phyloP scores from a whole-genome alignment of 1,284 basidiomycete species.

The Uromyces viciae-fabae region DNA sequence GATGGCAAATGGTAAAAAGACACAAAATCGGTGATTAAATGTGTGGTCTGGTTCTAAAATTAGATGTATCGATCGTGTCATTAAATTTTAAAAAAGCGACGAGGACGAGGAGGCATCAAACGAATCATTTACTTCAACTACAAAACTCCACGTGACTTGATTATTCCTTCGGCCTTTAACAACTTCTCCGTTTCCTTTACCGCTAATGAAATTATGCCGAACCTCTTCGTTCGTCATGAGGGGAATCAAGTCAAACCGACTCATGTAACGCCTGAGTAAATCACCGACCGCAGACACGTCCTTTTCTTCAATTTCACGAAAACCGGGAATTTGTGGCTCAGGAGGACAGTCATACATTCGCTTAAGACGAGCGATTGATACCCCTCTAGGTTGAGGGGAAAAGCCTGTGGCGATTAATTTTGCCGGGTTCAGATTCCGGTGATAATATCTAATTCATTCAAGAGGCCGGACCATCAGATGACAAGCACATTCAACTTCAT shows the following conservation, averaged over 20 bases:
- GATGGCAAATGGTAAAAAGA: conserved; percentile 97
- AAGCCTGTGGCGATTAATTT: conserved; percentile 92
- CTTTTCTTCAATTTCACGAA: conserved; percentile 80
- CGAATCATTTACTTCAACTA: conserved; percentile 71
- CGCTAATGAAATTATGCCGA: conserved; percentile 80
- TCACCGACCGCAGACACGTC: conserved; percentile 72
- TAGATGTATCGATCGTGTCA: not conserved
- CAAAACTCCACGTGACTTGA: conserved; percentile 94
- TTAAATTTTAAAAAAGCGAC: not conserved
- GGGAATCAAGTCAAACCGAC: conserved; percentile 78
- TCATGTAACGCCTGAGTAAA: conserved; percentile 76
- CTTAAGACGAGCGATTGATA: conserved; percentile 81
- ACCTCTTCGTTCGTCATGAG: conserved; percentile 75
- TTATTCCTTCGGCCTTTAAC: conserved; percentile 63
- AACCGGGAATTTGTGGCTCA: conserved; percentile 61
- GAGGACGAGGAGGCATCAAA: not conserved
- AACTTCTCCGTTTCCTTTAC: conserved; percentile 66
- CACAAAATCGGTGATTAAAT: conserved; percentile 87
- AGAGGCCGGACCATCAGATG: conserved; percentile 33
- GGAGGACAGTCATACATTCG: conserved; percentile 66
- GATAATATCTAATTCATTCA: conserved; percentile 68
- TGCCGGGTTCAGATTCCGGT: conserved; percentile 83
- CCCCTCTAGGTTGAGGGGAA: conserved; percentile 74
- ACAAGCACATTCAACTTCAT: not conserved
- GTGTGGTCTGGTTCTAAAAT: conserved; percentile 70